phyloP scores from a whole-genome alignment of 2,329 filamentous ascomycete genomes.

The Verticillium zaregamsianum region DNA sequence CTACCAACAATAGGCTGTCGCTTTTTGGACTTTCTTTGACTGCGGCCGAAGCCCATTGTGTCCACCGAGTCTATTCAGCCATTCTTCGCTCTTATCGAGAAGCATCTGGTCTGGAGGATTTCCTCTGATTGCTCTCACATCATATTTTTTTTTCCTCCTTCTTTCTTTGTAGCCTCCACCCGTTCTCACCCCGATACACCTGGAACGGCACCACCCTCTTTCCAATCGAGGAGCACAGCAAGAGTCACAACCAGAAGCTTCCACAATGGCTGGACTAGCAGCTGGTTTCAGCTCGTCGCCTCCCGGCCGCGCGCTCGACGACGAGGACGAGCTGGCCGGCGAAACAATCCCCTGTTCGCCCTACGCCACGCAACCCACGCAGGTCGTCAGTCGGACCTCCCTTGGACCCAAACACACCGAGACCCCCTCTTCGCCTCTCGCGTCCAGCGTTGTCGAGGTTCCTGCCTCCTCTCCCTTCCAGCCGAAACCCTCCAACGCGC shows the following conservation, averaged over 20 bases:
- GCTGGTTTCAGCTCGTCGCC: not conserved
- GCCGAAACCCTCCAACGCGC: slow-evolving; percentile 18
- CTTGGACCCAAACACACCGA: slow-evolving; percentile 21
- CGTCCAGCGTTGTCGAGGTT: slow-evolving; percentile 62
- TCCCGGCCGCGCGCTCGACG: slow-evolving; percentile 17
- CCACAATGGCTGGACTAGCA: not conserved
- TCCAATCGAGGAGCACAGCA: not conserved
- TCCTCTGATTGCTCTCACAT: not conserved
- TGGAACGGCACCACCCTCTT: not conserved
- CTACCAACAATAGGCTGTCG: not conserved
- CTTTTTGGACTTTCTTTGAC: slow-evolving; percentile 1
- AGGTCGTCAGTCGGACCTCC: slow-evolving; percentile 37
- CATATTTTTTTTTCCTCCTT: slow-evolving; percentile 1
- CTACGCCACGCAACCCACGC: slow-evolving; percentile 42
- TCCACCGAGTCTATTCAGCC: not conserved
- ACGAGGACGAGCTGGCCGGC: slow-evolving; percentile 40
- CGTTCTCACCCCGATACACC: not conserved
- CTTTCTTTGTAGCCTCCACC: slow-evolving; percentile 1
- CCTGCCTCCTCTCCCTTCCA: slow-evolving; percentile 79
- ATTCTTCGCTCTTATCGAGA: not conserved
- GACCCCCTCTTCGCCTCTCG: slow-evolving; percentile 36
- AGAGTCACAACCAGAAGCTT: not conserved
- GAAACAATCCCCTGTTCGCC: slow-evolving; percentile 42
- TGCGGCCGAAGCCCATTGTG: not conserved
- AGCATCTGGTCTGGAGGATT: not conserved